A percentile compares a stretch with the other conserved stretches of the same genome.
Evolutionary conservation across 108 stramenopile species (phyloP).

Genomic region (Fistulifera pelliculosa): DNA sequence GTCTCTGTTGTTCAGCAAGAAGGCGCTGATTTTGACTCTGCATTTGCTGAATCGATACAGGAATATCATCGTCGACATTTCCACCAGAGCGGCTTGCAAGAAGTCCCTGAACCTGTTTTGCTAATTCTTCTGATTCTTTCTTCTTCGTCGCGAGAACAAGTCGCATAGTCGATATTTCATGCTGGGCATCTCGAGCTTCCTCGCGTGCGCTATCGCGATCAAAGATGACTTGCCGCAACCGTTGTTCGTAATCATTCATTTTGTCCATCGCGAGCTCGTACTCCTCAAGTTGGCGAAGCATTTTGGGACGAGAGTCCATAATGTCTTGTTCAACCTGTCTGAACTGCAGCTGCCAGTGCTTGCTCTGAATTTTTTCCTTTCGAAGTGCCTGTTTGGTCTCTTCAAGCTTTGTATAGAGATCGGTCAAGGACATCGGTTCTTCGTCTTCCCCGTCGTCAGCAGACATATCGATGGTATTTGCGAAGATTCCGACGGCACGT

Average conservation of each 20-base stretch:
- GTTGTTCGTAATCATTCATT: constrained; percentile 45
- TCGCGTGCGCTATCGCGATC: constrained; percentile 44
- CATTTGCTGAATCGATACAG: constrained; percentile 39
- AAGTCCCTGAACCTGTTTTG: constrained; percentile 75
- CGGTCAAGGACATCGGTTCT: constrained; percentile 51
- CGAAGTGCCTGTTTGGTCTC: constrained; percentile 61
- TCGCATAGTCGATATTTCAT: constrained; percentile 33
- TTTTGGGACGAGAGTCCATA: constrained; percentile 50
- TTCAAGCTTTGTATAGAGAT: constrained; percentile 57
- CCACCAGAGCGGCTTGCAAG: constrained; percentile 40
- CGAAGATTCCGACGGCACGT: constrained; percentile 10
- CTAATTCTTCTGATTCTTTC: constrained; percentile 63
- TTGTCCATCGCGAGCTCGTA: constrained; percentile 65
- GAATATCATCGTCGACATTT: constrained; percentile 20
- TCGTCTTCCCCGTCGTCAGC: constrained; percentile 26
- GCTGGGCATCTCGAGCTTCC: constrained; percentile 45
- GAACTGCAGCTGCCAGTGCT: constrained; percentile 47
- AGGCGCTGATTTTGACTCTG: constrained; percentile 73
- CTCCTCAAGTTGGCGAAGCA: constrained; percentile 70
- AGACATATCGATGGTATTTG: constrained; percentile 3
- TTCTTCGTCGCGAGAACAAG: constrained; percentile 31
- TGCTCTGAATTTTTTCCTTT: constrained; percentile 35
- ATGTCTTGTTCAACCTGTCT: constrained; percentile 67
- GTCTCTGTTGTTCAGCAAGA: constrained; percentile 46
- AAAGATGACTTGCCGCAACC: constrained; percentile 52